phyloP scores from a whole-genome alignment of 768 basidiomycete genomes.

The Phanerochaete sordida region DNA sequence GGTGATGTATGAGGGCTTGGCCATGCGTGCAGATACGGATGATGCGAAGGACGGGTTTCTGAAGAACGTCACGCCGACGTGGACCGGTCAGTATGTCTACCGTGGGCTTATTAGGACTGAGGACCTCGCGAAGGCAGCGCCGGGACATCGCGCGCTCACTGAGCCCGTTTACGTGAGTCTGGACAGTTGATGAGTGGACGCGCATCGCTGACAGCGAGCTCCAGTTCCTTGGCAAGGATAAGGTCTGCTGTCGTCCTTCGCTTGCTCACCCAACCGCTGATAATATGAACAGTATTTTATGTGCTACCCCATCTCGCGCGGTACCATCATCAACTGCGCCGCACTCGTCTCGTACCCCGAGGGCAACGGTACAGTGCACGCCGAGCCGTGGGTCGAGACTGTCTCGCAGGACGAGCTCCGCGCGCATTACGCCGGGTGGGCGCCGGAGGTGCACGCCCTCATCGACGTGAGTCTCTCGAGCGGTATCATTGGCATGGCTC shows the following conservation, averaged over 20 bases:
- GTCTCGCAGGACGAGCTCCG: slow-evolving; percentile 17
- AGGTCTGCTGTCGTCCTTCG: slow-evolving; percentile 14
- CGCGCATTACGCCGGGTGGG: slow-evolving; percentile 17
- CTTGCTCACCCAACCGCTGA: neutral
- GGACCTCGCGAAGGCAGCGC: slow-evolving; percentile 23
- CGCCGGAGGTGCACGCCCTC: slow-evolving; percentile 16
- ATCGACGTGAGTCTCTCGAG: slow-evolving; percentile 16
- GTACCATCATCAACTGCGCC: slow-evolving; percentile 21
- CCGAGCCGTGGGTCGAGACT: slow-evolving; percentile 17
- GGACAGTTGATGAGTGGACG: too few species aligned
- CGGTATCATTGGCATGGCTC: neutral
- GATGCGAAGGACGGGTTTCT: slow-evolving; percentile 3
- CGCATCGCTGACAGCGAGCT: too few species aligned
- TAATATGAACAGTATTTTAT: slow-evolving; percentile 33
- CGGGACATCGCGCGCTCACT: slow-evolving; percentile 21
- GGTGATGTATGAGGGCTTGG: slow-evolving; percentile 17
- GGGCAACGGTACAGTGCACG: slow-evolving; percentile 15
- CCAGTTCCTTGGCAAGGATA: slow-evolving; percentile 24
- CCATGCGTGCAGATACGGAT: neutral
- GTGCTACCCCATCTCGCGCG: slow-evolving; percentile 23
- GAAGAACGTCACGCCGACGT: slow-evolving; percentile 27
- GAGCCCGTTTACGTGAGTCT: slow-evolving; percentile 21
- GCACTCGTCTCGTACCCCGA: slow-evolving; percentile 18
- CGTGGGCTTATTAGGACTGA: slow-evolving; percentile 34
- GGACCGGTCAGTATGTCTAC: slow-evolving; percentile 40